Evolutionary conservation across 2,329 filamentous ascomycete genomes (phyloP).

Genomic region (Pseudonectria buxi): DNA sequence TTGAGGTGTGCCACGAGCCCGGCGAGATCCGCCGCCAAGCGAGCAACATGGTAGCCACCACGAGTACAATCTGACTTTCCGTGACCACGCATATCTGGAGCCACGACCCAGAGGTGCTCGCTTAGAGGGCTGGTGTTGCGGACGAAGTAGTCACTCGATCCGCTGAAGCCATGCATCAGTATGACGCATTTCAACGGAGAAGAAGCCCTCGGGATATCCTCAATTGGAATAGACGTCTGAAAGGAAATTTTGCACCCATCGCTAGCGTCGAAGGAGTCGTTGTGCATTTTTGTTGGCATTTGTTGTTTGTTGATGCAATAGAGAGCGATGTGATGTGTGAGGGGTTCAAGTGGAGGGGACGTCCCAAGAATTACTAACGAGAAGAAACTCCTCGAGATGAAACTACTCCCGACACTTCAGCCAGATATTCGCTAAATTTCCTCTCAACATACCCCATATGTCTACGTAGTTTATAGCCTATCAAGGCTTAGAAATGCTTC

Average conservation of each 20-base stretch:
- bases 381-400: too few relatives aligned
- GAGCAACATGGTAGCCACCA: constrained; percentile 21
- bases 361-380: too few relatives aligned
- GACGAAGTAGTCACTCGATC: constrained; percentile 21
- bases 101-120: constrained; percentile 17
- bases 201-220: constrained; percentile 1
- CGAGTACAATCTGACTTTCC: constrained; percentile 15
- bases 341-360: too few relatives aligned
- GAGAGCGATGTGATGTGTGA: too few relatives aligned
- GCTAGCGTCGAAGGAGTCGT: constrained; percentile 12
- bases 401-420: too few relatives aligned
- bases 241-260: constrained; percentile 20
- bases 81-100: constrained; percentile 22
- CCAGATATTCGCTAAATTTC: too few relatives aligned
- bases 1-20: constrained; percentile 14
- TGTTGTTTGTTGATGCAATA: too few relatives aligned
- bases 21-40: constrained; percentile 17
- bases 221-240: constrained; percentile 15
- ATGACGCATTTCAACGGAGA: constrained; percentile 13
- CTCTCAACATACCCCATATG: too few relatives aligned
- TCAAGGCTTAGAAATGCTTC: too few relatives aligned
- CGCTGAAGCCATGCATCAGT: constrained; percentile 24
- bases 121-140: constrained; percentile 15
- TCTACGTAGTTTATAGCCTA: too few relatives aligned
- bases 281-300: constrained; percentile 9